Percentiles rank a stretch among this genome's conserved stretches.
Evolutionary conservation across 2,329 filamentous ascomycete species (phyloP).

Genomic region (Colletotrichum viniferum): DNA sequence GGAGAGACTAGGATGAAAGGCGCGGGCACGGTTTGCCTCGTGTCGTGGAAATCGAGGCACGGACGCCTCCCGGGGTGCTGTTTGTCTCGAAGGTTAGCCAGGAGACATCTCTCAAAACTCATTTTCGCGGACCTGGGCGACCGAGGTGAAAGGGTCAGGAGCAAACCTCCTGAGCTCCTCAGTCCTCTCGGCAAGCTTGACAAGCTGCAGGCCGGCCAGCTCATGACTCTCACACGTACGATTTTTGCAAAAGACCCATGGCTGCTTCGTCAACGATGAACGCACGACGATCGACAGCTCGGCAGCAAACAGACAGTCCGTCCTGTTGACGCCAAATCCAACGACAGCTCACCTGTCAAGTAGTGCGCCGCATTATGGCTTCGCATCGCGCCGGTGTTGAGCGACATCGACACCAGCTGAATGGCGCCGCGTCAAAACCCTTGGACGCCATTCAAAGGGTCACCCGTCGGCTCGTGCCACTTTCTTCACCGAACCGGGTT

Average conservation of each 20-base stretch:
- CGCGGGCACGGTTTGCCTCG: neutral
- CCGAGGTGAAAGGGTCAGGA: conserved; percentile 8
- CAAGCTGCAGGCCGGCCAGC: neutral
- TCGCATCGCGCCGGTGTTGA: neutral
- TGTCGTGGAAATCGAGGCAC: neutral
- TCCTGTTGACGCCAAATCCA: neutral
- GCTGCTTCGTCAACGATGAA: neutral
- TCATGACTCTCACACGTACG: neutral
- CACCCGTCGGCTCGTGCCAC: neutral
- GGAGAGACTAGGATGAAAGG: conserved; percentile 11
- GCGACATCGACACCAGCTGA: neutral
- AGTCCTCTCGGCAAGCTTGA: neutral
- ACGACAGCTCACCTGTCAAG: neutral
- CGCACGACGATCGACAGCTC: neutral
- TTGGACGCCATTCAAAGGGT: neutral
- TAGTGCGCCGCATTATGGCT: neutral
- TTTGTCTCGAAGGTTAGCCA: neutral
- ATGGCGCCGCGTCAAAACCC: neutral
- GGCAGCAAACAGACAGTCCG: neutral
- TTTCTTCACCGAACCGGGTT: conserved; percentile 9
- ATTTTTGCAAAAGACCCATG: neutral
- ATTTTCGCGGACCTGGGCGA: neutral
- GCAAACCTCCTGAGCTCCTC: neutral
- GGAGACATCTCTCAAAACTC: neutral
- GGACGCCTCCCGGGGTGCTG: neutral